These are phyloP conservation scores for Aechmea fasciata DNA, from an alignment of 176 grass and related monocot species.

Conservation along the genomic window DNA sequence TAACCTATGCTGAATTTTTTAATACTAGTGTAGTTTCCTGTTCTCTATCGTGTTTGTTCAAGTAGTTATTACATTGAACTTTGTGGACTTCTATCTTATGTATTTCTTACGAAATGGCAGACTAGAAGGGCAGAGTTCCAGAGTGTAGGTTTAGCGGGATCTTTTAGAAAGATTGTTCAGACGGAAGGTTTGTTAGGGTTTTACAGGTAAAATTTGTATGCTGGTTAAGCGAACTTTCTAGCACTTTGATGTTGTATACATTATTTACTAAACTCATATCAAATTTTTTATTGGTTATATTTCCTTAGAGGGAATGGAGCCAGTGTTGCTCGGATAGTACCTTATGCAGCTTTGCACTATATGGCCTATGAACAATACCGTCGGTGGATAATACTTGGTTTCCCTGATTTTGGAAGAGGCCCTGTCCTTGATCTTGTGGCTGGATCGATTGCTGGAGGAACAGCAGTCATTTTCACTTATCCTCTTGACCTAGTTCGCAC, in stretches of 20 bases:
- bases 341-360: slow-evolving; percentile 95
- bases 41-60: slow-evolving; percentile 4
- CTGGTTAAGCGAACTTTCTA: slow-evolving; percentile 5
- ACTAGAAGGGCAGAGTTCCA: slow-evolving; percentile 81
- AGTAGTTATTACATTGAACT: background rate
- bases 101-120: slow-evolving; percentile 30
- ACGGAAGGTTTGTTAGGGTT: slow-evolving; percentile 92
- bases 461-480: slow-evolving; percentile 88
- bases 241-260: background rate
- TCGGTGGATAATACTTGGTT: slow-evolving; percentile 79
- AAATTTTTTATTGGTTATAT: slow-evolving; percentile 7
- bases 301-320: slow-evolving; percentile 78
- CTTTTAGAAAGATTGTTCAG: slow-evolving; percentile 68
- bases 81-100: slow-evolving; percentile 4
- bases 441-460: slow-evolving; percentile 83
- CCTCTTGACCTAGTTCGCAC: slow-evolving; percentile 93
- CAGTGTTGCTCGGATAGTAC: slow-evolving; percentile 88
- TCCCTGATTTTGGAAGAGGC: slow-evolving; percentile 71
- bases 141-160: slow-evolving; percentile 68
- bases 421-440: slow-evolving; percentile 81
- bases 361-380: slow-evolving; percentile 99
- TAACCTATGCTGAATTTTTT: background rate
- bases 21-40: slow-evolving; percentile 4
- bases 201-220: slow-evolving; percentile 55
- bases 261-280: slow-evolving; percentile 14